A percentile compares a stretch with the other conserved stretches of the same genome.
Conservation (phyloP, 2,329 filamentous ascomycete species). For the Zasmidium angulare region DNA sequence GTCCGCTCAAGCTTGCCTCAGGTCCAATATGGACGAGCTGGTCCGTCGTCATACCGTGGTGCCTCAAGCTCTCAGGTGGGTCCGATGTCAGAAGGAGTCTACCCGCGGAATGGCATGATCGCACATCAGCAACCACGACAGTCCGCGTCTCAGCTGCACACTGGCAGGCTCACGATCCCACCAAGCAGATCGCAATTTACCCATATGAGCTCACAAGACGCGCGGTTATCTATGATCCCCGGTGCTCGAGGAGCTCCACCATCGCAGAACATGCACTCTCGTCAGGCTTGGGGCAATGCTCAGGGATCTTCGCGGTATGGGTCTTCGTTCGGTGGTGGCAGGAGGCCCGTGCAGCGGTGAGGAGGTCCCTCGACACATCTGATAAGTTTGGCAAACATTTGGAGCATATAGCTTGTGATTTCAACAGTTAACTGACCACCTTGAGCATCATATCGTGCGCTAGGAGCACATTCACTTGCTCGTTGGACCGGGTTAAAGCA, state of each 20-base stretch:
- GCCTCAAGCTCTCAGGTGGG: not conserved
- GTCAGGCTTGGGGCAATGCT: not conserved
- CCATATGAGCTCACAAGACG: constrained; percentile 7
- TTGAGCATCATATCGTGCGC: too few species aligned
- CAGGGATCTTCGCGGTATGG: constrained; percentile 11
- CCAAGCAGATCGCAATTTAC: constrained; percentile 1
- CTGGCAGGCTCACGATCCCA: not conserved
- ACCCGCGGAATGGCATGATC: not conserved
- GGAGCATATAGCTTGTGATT: too few species aligned
- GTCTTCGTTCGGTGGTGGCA: constrained; percentile 19
- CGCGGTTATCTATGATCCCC: constrained; percentile 24
- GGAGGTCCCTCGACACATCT: too few species aligned
- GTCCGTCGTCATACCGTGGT: not conserved
- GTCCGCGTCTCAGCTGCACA: not conserved
- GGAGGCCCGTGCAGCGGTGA: constrained; percentile 18
- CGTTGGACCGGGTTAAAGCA: too few species aligned
- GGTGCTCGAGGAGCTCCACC: constrained; percentile 27
- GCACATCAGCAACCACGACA: not conserved
- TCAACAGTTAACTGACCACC: too few species aligned
- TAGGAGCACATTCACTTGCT: too few species aligned
- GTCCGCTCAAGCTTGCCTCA: not conserved
- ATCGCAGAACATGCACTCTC: constrained; percentile 7
- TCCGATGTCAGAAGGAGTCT: not conserved
- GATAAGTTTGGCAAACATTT: too few species aligned
- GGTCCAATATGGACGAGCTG: not conserved